These are phyloP conservation scores for Pachysandra terminalis DNA, from an alignment of 164 flowering plant genomes.

Conservation along the genomic window DNA sequence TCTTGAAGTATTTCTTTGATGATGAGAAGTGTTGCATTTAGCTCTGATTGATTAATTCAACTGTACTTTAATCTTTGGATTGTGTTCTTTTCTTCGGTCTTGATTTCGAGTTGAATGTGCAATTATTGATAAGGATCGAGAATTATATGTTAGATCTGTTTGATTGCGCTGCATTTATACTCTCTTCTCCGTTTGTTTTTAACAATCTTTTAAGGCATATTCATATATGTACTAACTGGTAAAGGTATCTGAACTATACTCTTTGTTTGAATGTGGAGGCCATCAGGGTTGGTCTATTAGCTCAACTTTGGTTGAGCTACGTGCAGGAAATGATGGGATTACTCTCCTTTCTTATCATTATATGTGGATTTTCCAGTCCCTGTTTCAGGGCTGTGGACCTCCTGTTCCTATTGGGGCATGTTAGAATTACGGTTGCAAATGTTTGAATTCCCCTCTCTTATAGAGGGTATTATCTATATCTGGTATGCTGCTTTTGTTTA, in stretches of 20 bases:
- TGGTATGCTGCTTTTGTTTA: too few relatives aligned
- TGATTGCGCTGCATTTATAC: not conserved
- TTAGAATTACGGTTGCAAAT: not conserved
- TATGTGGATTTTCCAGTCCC: not conserved
- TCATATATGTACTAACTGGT: not conserved
- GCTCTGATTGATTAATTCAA: not conserved
- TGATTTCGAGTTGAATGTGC: not conserved
- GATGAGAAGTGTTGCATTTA: not conserved
- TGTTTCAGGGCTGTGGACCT: not conserved
- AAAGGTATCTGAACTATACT: too few relatives aligned
- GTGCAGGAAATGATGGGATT: too few relatives aligned
- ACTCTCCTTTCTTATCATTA: too few relatives aligned
- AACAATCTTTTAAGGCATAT: not conserved
- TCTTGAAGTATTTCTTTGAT: not conserved
- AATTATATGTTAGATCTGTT: conserved; percentile 1
- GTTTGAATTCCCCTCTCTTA: not conserved
- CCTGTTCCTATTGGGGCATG: not conserved
- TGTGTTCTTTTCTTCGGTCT: not conserved
- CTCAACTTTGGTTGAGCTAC: not conserved
- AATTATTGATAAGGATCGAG: not conserved
- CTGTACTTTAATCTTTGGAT: not conserved
- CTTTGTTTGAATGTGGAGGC: not conserved
- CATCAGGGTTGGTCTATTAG: not conserved
- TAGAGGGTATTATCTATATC: too few relatives aligned
- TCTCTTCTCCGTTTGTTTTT: not conserved